Percentiles rank a stretch among this genome's conserved stretches.
These are phyloP conservation scores for Hymenoscyphus repandus DNA, from an alignment of 2,329 filamentous ascomycete species.

Conservation along the genomic window DNA sequence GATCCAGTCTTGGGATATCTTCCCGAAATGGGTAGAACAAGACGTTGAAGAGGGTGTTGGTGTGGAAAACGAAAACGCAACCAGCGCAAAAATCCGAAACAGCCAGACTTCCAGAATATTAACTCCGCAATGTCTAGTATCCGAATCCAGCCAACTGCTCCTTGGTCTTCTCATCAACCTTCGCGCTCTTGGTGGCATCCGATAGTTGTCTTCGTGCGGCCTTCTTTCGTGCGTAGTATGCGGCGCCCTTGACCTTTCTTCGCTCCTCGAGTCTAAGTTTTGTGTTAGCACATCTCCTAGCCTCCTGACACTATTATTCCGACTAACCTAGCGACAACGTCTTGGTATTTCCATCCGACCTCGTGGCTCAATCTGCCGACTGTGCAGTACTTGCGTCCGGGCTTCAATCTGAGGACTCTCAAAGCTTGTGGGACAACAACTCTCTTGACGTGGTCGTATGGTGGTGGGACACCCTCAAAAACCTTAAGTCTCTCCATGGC, in stretches of 20 bases:
- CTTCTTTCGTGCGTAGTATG: slow-evolving; percentile 99
- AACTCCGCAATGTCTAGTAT: slow-evolving; percentile 60
- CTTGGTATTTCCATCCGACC: slow-evolving; percentile 99
- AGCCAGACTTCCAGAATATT: slow-evolving; percentile 20
- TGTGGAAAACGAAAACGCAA: slow-evolving; percentile 23
- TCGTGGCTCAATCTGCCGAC: slow-evolving; percentile 97
- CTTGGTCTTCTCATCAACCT: slow-evolving; percentile 79
- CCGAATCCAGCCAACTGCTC: slow-evolving; percentile 84
- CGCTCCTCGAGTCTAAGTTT: slow-evolving; percentile 85
- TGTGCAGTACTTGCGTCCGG: slow-evolving; percentile 99
- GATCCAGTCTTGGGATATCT: slow-evolving; percentile 29
- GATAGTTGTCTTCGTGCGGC: slow-evolving; percentile 81
- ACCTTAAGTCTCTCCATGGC: slow-evolving; percentile 98
- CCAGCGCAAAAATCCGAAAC: slow-evolving; percentile 19
- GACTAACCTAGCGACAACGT: slow-evolving; percentile 90
- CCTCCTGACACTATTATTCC: slow-evolving; percentile 28
- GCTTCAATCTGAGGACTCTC: slow-evolving; percentile 92
- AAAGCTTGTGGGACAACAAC: slow-evolving; percentile 98
- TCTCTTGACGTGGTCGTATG: slow-evolving; percentile 99
- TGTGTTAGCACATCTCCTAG: slow-evolving; percentile 20
- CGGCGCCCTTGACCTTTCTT: slow-evolving; percentile 98
- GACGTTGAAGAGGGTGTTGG: slow-evolving; percentile 28
- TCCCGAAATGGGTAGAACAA: slow-evolving; percentile 28
- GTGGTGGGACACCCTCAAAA: slow-evolving; percentile 97
- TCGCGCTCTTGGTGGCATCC: slow-evolving; percentile 89